These are phyloP conservation scores for Cystobasidium ongulense DNA, from an alignment of 768 basidiomycete species.

Conservation along the genomic window DNA sequence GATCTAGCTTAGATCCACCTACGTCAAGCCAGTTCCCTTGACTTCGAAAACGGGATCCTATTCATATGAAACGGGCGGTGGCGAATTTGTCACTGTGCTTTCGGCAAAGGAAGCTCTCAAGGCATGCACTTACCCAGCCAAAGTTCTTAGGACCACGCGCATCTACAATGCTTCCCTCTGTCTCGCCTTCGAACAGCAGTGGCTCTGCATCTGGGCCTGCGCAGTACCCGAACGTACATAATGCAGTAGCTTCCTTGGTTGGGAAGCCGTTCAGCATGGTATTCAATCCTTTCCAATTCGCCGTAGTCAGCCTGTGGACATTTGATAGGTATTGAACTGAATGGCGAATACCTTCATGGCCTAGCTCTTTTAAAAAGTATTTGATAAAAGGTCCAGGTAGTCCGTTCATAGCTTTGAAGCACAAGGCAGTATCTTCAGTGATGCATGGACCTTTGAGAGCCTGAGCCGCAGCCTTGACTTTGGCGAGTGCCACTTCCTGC, in stretches of 20 bases:
- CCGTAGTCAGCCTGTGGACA: background rate
- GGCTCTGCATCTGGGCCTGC: conserved; percentile 71
- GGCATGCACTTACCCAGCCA: conserved; percentile 86
- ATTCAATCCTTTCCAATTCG: conserved; percentile 57
- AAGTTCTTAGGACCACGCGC: conserved; percentile 69
- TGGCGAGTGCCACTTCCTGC: conserved; percentile 75
- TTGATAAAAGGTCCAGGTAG: conserved; percentile 98
- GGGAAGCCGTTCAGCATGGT: conserved; percentile 67
- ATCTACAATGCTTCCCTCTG: conserved; percentile 80
- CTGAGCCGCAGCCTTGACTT: conserved; percentile 77
- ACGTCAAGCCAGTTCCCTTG: conserved; percentile 69
- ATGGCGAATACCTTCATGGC: conserved; percentile 65
- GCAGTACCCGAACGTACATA: conserved; percentile 94
- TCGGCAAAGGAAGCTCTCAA: conserved; percentile 43
- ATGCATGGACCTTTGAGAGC: conserved; percentile 56
- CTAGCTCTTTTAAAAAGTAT: conserved; percentile 70
- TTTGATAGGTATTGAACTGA: background rate
- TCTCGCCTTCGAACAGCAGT: conserved; percentile 74
- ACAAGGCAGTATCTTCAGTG: conserved; percentile 85
- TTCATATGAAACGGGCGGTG: conserved; percentile 52
- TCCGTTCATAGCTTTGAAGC: conserved; percentile 77
- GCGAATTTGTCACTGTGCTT: background rate
- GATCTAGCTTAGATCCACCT: no score
- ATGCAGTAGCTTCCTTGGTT: conserved; percentile 70
- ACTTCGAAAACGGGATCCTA: conserved; percentile 79